Percentiles rank a stretch among this genome's conserved stretches.
Evolutionary conservation across 257 asterid genomes (phyloP).

Genomic region (Linaria vulgaris): DNA sequence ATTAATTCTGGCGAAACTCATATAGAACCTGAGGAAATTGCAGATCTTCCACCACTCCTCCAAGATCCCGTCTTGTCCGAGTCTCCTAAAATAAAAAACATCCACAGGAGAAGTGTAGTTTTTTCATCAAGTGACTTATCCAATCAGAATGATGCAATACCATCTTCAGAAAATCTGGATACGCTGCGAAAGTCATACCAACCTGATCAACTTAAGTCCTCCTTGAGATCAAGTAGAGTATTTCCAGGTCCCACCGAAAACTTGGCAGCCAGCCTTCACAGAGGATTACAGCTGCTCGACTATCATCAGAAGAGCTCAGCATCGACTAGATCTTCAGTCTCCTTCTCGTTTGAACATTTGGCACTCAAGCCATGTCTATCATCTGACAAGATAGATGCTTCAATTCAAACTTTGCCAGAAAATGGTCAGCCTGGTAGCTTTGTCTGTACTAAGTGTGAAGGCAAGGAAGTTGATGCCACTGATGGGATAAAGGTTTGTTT

Average conservation of each 20-base stretch:
- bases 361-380: slow-evolving; percentile 60
- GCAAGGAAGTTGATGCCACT: slow-evolving; percentile 30
- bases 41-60: slow-evolving; percentile 43
- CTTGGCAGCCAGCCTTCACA: slow-evolving; percentile 86
- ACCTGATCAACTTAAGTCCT: slow-evolving; percentile 47
- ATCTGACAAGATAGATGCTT: slow-evolving; percentile 51
- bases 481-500: slow-evolving; percentile 36
- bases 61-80: slow-evolving; percentile 78
- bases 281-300: slow-evolving; percentile 84
- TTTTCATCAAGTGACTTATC: slow-evolving; percentile 39
- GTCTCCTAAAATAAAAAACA: slow-evolving; percentile 71
- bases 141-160: slow-evolving; percentile 38
- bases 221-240: slow-evolving; percentile 74
- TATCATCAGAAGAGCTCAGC: slow-evolving; percentile 73
- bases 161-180: slow-evolving; percentile 38
- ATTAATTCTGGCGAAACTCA: slow-evolving; percentile 41
- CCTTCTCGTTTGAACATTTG: slow-evolving; percentile 89
- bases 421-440: slow-evolving; percentile 35
- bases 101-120: slow-evolving; percentile 57
- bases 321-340: slow-evolving; percentile 67
- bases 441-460: slow-evolving; percentile 65
- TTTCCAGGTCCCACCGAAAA: slow-evolving; percentile 78
- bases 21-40: slow-evolving; percentile 26
- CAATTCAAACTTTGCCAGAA: slow-evolving; percentile 49
- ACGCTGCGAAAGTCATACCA: slow-evolving; percentile 40